These are phyloP conservation scores for Ceratobasidium sp. DNA, from an alignment of 1,284 basidiomycete genomes.

Conservation along the genomic window DNA sequence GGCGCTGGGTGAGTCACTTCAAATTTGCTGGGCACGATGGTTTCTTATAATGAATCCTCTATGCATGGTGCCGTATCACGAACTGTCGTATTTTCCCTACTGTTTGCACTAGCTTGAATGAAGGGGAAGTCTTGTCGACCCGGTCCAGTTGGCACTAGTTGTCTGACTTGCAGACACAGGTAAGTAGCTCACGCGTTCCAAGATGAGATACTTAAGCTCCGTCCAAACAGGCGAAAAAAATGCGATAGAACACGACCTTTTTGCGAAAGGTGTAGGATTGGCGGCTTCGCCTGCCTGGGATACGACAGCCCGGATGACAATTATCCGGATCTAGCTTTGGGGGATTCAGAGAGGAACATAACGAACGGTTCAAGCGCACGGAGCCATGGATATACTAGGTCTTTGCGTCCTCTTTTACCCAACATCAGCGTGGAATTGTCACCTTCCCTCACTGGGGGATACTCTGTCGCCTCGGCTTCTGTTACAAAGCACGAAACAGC, in stretches of 20 bases:
- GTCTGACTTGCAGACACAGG: constrained; percentile 14
- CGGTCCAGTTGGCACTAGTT: constrained; percentile 2
- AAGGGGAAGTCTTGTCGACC: background rate
- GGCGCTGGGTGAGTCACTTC: too few species aligned
- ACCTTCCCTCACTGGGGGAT: background rate
- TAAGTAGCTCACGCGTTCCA: background rate
- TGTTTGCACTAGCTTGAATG: background rate
- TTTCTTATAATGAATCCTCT: too few species aligned
- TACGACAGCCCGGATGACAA: constrained; percentile 4
- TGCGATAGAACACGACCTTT: constrained; percentile 20
- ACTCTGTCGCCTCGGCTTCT: background rate
- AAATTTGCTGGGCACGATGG: too few species aligned
- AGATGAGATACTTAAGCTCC: background rate
- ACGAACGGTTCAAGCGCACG: too few species aligned
- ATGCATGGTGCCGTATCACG: too few species aligned
- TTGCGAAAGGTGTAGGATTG: constrained; percentile 17
- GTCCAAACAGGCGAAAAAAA: constrained; percentile 2
- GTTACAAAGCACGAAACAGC: background rate
- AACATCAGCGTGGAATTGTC: background rate
- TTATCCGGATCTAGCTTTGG: background rate
- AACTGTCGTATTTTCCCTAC: background rate
- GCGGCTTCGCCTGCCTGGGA: constrained; percentile 26
- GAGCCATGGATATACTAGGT: background rate
- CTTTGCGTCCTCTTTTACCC: constrained; percentile 3
- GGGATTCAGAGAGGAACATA: background rate